Evolutionary conservation across 2,329 filamentous ascomycete species (phyloP).

Genomic region (Rachicladosporium sp.): DNA sequence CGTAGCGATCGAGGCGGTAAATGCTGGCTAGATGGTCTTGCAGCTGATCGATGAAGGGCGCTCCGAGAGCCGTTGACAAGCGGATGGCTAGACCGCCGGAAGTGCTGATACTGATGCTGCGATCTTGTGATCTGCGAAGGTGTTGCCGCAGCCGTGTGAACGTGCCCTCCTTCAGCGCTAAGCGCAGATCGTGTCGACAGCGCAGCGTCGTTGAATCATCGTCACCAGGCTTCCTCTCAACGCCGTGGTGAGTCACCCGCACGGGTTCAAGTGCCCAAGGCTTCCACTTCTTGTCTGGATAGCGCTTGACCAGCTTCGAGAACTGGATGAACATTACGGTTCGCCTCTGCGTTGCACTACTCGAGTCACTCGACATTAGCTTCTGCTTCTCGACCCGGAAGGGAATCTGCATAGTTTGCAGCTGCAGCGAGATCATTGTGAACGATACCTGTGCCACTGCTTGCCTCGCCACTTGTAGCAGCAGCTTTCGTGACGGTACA

Average conservation of each 20-base stretch:
- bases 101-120: slow-evolving; percentile 50
- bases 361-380: slow-evolving; percentile 6
- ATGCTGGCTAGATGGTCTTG: slow-evolving; percentile 51
- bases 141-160: slow-evolving; percentile 27
- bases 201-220: background rate
- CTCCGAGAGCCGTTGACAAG: slow-evolving; percentile 46
- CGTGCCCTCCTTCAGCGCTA: slow-evolving; percentile 23
- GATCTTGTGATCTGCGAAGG: slow-evolving; percentile 31
- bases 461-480: slow-evolving; percentile 25
- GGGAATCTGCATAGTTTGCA: slow-evolving; percentile 11
- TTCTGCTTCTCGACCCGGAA: slow-evolving; percentile 11
- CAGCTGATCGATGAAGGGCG: slow-evolving; percentile 47
- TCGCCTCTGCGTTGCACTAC: slow-evolving; percentile 1
- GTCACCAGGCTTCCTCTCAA: slow-evolving; percentile 1
- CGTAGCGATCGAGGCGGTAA: slow-evolving; percentile 57
- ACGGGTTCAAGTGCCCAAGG: slow-evolving; percentile 13
- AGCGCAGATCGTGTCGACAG: slow-evolving; percentile 29
- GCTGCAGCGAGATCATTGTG: slow-evolving; percentile 15
- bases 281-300: slow-evolving; percentile 8
- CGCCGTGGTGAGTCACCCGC: slow-evolving; percentile 15
- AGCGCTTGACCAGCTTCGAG: slow-evolving; percentile 8
- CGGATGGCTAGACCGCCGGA: slow-evolving; percentile 53
- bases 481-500: slow-evolving; percentile 2
- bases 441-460: slow-evolving; percentile 26
- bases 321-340: slow-evolving; percentile 10